phyloP scores from a whole-genome alignment of 257 asterid species.

The Solanum stenotomum region DNA sequence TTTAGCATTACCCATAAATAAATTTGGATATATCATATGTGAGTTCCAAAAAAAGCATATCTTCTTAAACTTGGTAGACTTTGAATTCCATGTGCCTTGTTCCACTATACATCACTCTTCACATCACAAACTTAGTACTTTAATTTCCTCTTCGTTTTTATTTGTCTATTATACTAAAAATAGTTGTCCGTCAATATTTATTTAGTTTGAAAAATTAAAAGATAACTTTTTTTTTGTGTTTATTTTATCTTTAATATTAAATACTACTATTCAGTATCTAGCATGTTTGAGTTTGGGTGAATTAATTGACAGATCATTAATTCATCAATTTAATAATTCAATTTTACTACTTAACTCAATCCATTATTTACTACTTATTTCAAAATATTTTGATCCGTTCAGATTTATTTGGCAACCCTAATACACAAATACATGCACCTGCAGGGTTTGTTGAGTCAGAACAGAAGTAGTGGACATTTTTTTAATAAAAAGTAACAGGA shows the following conservation, averaged over 20 bases:
- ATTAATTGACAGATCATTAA: not conserved
- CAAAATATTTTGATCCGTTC: not conserved
- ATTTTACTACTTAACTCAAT: too few relatives aligned
- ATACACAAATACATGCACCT: not conserved
- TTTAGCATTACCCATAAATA: not conserved
- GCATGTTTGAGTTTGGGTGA: not conserved
- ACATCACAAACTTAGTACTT: not conserved
- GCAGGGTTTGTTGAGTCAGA: not conserved
- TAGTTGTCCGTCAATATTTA: accelerated
- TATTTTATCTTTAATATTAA: too few relatives aligned
- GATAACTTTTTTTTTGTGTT: too few relatives aligned
- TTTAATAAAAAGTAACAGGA: not conserved
- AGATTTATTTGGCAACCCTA: not conserved
- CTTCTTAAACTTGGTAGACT: not conserved
- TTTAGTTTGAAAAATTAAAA: too few relatives aligned
- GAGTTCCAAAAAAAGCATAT: not conserved
- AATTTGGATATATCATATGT: not conserved
- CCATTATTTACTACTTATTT: too few relatives aligned
- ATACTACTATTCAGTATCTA: too few relatives aligned
- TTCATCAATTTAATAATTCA: not conserved
- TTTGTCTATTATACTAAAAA: too few relatives aligned
- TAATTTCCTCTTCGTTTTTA: too few relatives aligned
- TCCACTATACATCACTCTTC: not conserved
- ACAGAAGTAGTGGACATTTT: not conserved
- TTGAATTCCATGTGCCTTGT: not conserved